Conservation (phyloP, 139 green algal genomes). For the Chlorella vulgaris region DNA sequence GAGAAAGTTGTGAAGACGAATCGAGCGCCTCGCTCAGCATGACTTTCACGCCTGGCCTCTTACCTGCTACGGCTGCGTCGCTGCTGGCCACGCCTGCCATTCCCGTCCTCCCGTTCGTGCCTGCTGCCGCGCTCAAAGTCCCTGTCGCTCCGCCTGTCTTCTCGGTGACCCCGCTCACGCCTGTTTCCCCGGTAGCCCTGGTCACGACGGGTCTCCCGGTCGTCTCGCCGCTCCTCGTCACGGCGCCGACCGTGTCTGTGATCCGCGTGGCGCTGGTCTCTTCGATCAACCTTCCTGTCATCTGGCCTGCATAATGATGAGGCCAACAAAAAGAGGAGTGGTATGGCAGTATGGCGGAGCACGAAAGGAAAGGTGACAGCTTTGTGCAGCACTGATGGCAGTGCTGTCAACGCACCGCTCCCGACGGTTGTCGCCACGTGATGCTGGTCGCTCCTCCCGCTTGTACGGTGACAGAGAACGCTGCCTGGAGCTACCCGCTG, state of each 20-base stretch:
- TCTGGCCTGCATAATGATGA: too few species aligned
- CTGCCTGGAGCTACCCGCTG: neutral
- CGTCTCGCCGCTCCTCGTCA: neutral
- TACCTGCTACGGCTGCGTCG: conserved; percentile 16
- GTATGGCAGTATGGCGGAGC: too few species aligned
- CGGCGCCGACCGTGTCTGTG: neutral
- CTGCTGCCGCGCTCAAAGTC: too few species aligned
- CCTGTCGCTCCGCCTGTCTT: too few species aligned
- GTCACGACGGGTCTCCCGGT: neutral
- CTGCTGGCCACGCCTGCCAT: neutral
- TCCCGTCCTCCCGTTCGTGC: too few species aligned
- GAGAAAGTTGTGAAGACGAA: neutral
- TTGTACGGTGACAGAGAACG: conserved; percentile 3
- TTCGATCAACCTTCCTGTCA: neutral
- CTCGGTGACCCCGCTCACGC: neutral
- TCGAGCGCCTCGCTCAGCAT: too few species aligned
- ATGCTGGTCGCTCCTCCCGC: neutral
- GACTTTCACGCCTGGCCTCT: neutral
- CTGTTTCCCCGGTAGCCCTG: neutral
- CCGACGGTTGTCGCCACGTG: neutral
- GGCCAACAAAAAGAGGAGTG: too few species aligned
- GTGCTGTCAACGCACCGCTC: neutral
- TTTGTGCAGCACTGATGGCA: too few species aligned
- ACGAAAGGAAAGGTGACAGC: too few species aligned
- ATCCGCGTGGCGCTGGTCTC: neutral